Evolutionary conservation across 495 filamentous ascomycete genomes (phyloP).

Genomic region (Penicillium cosmopolitanum): DNA sequence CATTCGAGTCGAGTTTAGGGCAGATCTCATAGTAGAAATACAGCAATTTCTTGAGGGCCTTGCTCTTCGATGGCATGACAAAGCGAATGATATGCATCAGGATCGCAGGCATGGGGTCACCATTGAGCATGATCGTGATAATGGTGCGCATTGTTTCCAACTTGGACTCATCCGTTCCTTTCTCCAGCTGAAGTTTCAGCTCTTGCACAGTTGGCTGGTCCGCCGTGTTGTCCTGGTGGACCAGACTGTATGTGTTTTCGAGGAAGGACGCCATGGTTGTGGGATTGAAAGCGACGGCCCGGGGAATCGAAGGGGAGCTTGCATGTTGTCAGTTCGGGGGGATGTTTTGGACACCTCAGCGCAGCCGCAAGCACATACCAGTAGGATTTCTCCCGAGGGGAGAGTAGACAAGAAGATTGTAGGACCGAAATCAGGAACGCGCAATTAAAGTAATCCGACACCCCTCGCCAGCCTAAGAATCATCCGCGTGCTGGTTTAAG

Average conservation of each 20-base stretch:
- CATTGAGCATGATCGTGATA: constrained; percentile 96
- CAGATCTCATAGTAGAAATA: constrained; percentile 99
- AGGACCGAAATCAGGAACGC: constrained; percentile 25
- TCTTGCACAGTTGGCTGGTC: constrained; percentile 91
- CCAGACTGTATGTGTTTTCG: constrained; percentile 89
- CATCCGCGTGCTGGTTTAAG: constrained; percentile 41
- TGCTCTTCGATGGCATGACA: constrained; percentile 97
- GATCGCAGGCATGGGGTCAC: constrained; percentile 90
- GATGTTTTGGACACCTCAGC: constrained; percentile 41
- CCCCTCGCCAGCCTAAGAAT: constrained; percentile 48
- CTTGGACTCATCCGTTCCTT: constrained; percentile 96
- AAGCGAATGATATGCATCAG: constrained; percentile 99
- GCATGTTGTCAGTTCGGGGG: constrained; percentile 44
- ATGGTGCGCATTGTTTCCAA: constrained; percentile 98
- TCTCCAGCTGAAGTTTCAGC: constrained; percentile 91
- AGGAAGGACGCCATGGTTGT: constrained; percentile 90
- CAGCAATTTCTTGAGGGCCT: constrained; percentile 94
- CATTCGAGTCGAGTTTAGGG: constrained; percentile 86
- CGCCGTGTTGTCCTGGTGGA: constrained; percentile 92
- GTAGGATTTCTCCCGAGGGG: constrained; percentile 30
- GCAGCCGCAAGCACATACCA: constrained; percentile 29
- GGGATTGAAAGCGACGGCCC: constrained; percentile 24
- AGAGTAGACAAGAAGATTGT: constrained; percentile 14
- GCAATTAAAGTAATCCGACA: constrained; percentile 43
- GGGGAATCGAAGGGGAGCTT: constrained; percentile 39